Evolutionary conservation across 768 basidiomycete genomes (phyloP).

Genomic region (Suillus paluster): DNA sequence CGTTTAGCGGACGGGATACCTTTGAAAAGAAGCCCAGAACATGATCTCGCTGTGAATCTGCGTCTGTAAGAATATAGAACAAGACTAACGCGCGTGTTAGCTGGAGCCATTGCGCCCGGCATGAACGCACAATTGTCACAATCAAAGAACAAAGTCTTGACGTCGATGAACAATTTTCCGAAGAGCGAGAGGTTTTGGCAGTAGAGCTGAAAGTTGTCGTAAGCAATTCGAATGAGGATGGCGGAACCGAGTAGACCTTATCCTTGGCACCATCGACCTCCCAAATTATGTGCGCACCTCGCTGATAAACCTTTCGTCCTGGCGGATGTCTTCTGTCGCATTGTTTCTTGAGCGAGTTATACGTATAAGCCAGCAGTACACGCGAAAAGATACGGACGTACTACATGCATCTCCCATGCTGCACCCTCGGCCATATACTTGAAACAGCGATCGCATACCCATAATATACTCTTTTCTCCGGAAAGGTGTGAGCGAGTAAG

Average conservation of each 20-base stretch:
- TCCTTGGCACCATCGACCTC: conserved; percentile 90
- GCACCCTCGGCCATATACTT: conserved; percentile 88
- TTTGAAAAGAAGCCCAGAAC: conserved; percentile 78
- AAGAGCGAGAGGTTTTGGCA: conserved; percentile 96
- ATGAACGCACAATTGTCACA: conserved; percentile 74
- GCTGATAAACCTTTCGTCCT: conserved; percentile 87
- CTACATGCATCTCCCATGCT: conserved; percentile 73
- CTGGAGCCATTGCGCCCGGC: background rate
- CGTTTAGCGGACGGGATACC: conserved; percentile 35
- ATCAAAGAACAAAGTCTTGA: conserved; percentile 94
- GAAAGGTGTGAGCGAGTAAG: conserved; percentile 49
- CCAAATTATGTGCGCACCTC: conserved; percentile 90
- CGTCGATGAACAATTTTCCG: conserved; percentile 98
- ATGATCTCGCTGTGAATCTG: conserved; percentile 76
- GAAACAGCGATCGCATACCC: conserved; percentile 94
- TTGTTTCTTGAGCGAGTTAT: conserved; percentile 50
- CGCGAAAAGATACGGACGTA: conserved; percentile 36
- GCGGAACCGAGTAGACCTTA: conserved; percentile 57
- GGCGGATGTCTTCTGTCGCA: conserved; percentile 79
- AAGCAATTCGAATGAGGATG: background rate
- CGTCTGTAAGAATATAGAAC: conserved; percentile 93
- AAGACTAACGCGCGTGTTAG: conserved; percentile 49
- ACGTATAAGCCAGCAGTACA: conserved; percentile 18
- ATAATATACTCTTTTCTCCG: conserved; percentile 61
- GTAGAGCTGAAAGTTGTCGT: conserved; percentile 65